Evolutionary conservation across 306 rosid species (phyloP).

Genomic region (Sphenostylis stenocarpa): DNA sequence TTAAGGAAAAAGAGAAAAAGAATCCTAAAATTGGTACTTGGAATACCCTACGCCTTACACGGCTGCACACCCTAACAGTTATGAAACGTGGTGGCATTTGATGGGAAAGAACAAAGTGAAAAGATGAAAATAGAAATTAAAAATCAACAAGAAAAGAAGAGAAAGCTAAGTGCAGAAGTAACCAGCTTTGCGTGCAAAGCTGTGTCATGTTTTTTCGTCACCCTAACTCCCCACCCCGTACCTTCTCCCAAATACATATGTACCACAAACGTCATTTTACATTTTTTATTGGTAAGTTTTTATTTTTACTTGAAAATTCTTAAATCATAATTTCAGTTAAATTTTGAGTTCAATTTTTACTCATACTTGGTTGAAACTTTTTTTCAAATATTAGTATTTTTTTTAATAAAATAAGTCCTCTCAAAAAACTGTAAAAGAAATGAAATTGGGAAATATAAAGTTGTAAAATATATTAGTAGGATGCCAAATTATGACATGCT

Average conservation of each 20-base stretch:
- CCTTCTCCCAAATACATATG: neutral
- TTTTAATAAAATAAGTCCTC: neutral
- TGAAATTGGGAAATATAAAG: too few species aligned
- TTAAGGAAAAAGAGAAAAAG: too few species aligned
- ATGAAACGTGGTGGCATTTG: slow-evolving; percentile 14
- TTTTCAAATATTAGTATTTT: neutral
- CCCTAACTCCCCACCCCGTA: neutral
- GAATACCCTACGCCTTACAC: slow-evolving; percentile 18
- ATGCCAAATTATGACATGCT: too few species aligned
- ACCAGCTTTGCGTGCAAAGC: slow-evolving; percentile 42
- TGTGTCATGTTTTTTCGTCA: slow-evolving; percentile 34
- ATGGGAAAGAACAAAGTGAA: slow-evolving; percentile 34
- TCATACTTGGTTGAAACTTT: neutral
- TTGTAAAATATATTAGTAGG: too few species aligned
- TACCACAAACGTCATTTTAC: neutral
- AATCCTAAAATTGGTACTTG: neutral
- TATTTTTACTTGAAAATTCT: neutral
- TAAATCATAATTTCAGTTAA: neutral
- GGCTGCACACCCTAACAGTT: neutral
- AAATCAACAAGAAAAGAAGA: slow-evolving; percentile 33
- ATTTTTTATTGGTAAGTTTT: neutral
- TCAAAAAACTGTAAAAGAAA: too few species aligned
- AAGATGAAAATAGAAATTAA: slow-evolving; percentile 27
- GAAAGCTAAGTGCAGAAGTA: slow-evolving; percentile 3
- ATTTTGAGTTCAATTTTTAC: neutral